phyloP scores from a whole-genome alignment of 192 early-diverging fungal genomes.

The Geranomyces variabilis region DNA sequence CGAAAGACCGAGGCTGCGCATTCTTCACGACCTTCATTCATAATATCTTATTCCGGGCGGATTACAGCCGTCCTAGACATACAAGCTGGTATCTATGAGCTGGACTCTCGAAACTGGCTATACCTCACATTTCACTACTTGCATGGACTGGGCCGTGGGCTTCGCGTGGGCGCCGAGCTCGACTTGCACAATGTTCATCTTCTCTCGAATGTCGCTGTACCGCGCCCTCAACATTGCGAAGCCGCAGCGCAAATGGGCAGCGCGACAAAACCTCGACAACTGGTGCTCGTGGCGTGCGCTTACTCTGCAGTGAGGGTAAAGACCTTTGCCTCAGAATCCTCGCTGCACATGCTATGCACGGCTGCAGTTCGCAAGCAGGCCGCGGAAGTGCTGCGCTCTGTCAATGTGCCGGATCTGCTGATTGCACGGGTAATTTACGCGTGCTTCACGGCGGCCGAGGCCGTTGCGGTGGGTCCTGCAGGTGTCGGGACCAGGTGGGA shows the following conservation, averaged over 20 bases:
- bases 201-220: neutral
- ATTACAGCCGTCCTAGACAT: constrained; percentile 23
- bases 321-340: neutral
- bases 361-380: constrained; percentile 1
- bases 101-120: constrained; percentile 22
- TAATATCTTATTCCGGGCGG: constrained; percentile 26
- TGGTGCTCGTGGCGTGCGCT: constrained; percentile 26
- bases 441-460: neutral
- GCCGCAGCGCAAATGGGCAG: neutral
- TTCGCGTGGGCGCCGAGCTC: constrained; percentile 29
- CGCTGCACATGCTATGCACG: constrained; percentile 1
- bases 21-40: neutral
- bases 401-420: constrained; percentile 33
- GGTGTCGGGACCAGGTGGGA: neutral
- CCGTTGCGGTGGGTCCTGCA: neutral
- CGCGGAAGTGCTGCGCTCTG: neutral
- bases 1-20: neutral
- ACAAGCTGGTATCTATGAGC: constrained; percentile 22
- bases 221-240: neutral
- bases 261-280: neutral
- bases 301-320: constrained; percentile 11
- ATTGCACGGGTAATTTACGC: neutral
- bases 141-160: constrained; percentile 22
- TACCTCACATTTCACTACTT: constrained; percentile 24
- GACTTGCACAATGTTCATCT: constrained; percentile 33